Evolutionary conservation across 495 filamentous ascomycete species (phyloP).

Genomic region (Chlorociboria aeruginascens): DNA sequence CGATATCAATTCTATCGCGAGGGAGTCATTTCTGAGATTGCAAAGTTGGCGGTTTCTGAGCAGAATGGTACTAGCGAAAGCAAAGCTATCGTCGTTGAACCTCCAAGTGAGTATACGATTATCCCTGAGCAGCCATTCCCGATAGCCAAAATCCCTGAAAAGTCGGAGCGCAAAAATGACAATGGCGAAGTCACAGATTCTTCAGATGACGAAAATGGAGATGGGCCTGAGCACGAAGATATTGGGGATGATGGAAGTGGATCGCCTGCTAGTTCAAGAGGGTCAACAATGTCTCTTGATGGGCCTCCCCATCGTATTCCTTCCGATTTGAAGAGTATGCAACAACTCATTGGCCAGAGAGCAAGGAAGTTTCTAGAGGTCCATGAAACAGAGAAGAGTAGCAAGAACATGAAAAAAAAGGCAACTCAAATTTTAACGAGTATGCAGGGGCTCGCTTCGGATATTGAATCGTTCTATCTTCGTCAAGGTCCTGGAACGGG

Average conservation of each 20-base stretch:
- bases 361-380: constrained; percentile 73
- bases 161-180: constrained; percentile 22
- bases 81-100: constrained; percentile 1
- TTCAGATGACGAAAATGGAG: constrained; percentile 31
- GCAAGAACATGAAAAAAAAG: constrained; percentile 59
- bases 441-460: constrained; percentile 55
- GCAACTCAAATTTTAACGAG: constrained; percentile 62
- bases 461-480: constrained; percentile 59
- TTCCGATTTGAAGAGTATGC: constrained; percentile 46
- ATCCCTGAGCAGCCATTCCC: background rate
- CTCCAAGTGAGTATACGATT: background rate
- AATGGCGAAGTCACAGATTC: constrained; percentile 34
- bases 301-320: constrained; percentile 31
- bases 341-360: constrained; percentile 59
- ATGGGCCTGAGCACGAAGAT: constrained; percentile 50
- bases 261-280: constrained; percentile 53
- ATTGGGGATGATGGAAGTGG: constrained; percentile 58
- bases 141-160: constrained; percentile 16
- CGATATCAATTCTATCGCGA: constrained; percentile 96
- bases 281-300: constrained; percentile 44
- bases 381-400: constrained; percentile 65
- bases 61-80: background rate
- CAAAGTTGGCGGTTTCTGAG: constrained; percentile 46
- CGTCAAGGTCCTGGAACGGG: constrained; percentile 41
- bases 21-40: constrained; percentile 86